A percentile compares a stretch with the other conserved stretches of the same genome.
Conservation (phyloP, 2,329 filamentous ascomycete species). For the Chaetomiaceae sp. region DNA sequence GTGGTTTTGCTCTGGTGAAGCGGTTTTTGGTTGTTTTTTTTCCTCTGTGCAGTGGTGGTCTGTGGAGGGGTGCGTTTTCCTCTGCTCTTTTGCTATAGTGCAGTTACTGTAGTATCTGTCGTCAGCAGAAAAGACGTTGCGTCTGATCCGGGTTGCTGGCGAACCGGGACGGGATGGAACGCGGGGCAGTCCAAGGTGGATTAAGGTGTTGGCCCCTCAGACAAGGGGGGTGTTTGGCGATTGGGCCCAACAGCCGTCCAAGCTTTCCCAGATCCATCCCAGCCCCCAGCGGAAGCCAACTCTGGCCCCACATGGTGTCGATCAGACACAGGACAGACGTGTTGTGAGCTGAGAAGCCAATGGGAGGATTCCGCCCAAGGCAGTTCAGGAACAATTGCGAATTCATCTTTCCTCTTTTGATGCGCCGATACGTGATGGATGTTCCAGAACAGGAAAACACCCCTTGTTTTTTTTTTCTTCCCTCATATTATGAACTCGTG, state of each 20-base stretch:
- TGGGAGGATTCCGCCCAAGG: neutral
- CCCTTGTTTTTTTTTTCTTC: neutral
- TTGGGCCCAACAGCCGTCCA: neutral
- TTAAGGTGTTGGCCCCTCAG: neutral
- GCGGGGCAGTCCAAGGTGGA: constrained; percentile 5
- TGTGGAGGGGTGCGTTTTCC: too few species aligned
- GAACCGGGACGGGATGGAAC: constrained; percentile 5
- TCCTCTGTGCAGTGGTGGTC: too few species aligned
- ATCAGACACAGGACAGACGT: constrained; percentile 5
- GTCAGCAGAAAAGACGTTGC: neutral
- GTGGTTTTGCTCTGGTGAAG: neutral
- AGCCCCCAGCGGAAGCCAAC: neutral
- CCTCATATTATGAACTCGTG: neutral
- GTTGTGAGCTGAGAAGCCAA: neutral
- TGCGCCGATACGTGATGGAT: neutral
- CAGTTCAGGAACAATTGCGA: neutral
- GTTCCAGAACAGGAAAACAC: neutral
- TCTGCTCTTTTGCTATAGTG: too few species aligned
- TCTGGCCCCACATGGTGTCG: constrained; percentile 2
- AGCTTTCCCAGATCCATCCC: constrained; percentile 8
- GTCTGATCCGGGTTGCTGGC: neutral
- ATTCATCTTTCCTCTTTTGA: neutral
- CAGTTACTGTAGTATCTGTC: too few species aligned
- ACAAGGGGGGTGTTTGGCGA: neutral
- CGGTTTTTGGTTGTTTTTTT: neutral